These are phyloP conservation scores for Pleurotus tuoliensis DNA, from an alignment of 768 basidiomycete genomes.

Conservation along the genomic window DNA sequence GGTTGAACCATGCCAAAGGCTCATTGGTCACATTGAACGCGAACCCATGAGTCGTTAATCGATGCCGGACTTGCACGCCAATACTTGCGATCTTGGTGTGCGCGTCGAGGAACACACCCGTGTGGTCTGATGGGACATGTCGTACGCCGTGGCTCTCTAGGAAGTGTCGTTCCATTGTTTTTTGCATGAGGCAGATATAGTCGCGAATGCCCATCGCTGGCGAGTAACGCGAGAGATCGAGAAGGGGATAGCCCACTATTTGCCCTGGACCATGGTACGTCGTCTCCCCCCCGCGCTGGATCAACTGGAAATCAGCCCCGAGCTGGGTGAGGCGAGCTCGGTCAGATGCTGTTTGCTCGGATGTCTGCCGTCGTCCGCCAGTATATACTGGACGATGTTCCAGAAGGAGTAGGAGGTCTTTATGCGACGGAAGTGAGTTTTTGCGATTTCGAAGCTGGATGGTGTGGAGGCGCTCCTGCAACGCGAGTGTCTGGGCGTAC, in stretches of 20 bases:
- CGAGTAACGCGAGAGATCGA: slow-evolving; percentile 79
- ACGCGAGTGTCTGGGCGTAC: slow-evolving; percentile 59
- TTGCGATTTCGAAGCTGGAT: slow-evolving; percentile 54
- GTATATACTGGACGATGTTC: slow-evolving; percentile 96
- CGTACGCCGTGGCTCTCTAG: slow-evolving; percentile 53
- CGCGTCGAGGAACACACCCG: slow-evolving; percentile 85
- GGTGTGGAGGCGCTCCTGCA: slow-evolving; percentile 71
- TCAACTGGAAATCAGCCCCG: slow-evolving; percentile 85
- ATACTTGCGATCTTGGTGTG: slow-evolving; percentile 90
- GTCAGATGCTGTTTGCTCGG: slow-evolving; percentile 55
- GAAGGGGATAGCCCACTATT: slow-evolving; percentile 90
- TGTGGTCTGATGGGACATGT: slow-evolving; percentile 67
- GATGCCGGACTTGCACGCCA: slow-evolving; percentile 92
- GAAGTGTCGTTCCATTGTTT: slow-evolving; percentile 61
- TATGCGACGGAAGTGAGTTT: slow-evolving; percentile 29
- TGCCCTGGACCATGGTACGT: slow-evolving; percentile 99
- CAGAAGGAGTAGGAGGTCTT: slow-evolving; percentile 72
- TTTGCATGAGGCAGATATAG: slow-evolving; percentile 85
- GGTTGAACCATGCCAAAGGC: slow-evolving; percentile 81
- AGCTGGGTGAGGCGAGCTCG: slow-evolving; percentile 56
- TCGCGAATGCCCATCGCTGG: slow-evolving; percentile 71
- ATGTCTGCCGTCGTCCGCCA: slow-evolving; percentile 81
- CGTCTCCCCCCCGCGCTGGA: slow-evolving; percentile 85
- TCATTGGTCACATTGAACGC: slow-evolving; percentile 85
- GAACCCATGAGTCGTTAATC: slow-evolving; percentile 94